Conservation (phyloP, 331 rosid genomes). For the Pyracantha coccinea region DNA sequence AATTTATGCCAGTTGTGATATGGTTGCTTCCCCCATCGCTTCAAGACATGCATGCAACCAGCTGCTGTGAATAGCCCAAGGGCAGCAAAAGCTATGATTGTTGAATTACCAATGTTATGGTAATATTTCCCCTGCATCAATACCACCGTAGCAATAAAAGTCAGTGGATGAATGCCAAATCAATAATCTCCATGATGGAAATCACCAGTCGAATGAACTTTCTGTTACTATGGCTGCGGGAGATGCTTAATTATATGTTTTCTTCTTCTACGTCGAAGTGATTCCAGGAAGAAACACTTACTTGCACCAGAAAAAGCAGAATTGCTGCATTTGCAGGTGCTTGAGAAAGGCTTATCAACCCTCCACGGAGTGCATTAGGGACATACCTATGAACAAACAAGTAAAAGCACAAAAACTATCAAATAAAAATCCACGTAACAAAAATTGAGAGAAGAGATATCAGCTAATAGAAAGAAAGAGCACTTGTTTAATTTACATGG, state of each 20-base stretch:
- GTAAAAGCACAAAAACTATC: constrained; percentile 9
- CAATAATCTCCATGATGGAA: not conserved
- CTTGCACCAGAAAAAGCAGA: constrained; percentile 69
- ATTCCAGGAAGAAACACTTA: constrained; percentile 21
- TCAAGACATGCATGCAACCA: constrained; percentile 68
- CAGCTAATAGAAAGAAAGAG: not conserved
- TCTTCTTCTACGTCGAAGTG: not conserved
- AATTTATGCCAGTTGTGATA: constrained; percentile 70
- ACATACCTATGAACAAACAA: constrained; percentile 61
- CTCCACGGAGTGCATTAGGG: constrained; percentile 93
- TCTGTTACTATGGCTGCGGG: not conserved
- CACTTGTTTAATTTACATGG: constrained; percentile 47
- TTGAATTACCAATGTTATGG: constrained; percentile 51
- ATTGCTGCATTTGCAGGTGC: constrained; percentile 73
- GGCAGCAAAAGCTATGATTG: constrained; percentile 54
- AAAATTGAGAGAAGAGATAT: not conserved
- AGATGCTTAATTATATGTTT: not conserved
- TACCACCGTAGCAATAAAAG: not conserved
- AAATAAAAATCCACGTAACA: constrained; percentile 10
- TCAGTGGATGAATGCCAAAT: not conserved
- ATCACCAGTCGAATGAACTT: not conserved
- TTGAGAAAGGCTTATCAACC: constrained; percentile 83
- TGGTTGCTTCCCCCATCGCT: constrained; percentile 84
- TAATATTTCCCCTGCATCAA: constrained; percentile 60
- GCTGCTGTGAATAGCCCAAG: constrained; percentile 66